Percentiles rank a stretch among this genome's conserved stretches.
phyloP scores from a whole-genome alignment of 2,329 filamentous ascomycete genomes.

The Pseudocercospora ulei region DNA sequence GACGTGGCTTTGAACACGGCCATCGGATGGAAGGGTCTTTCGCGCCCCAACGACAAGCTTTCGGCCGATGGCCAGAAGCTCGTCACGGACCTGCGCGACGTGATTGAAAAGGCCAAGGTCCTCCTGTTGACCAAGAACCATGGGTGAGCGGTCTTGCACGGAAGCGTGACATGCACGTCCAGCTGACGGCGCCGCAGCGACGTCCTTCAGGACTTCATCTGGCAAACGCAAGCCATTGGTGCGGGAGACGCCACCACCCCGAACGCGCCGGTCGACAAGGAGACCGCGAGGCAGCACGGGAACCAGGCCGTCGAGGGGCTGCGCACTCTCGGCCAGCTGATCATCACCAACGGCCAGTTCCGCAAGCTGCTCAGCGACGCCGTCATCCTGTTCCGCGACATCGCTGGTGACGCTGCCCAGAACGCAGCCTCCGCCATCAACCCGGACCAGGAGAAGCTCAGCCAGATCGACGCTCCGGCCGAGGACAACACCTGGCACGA shows the following conservation, averaged over 20 bases:
- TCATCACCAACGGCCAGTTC: slow-evolving; percentile 95
- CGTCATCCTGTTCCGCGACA: slow-evolving; percentile 70
- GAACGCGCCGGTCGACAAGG: slow-evolving; percentile 61
- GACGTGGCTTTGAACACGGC: slow-evolving; percentile 89
- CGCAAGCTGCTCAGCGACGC: slow-evolving; percentile 83
- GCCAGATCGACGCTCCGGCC: slow-evolving; percentile 71
- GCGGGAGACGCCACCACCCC: slow-evolving; percentile 53
- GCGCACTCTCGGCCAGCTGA: slow-evolving; percentile 73
- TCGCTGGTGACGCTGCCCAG: slow-evolving; percentile 77
- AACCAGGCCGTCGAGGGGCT: slow-evolving; percentile 75
- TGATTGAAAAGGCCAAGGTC: slow-evolving; percentile 74
- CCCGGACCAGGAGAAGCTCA: slow-evolving; percentile 65
- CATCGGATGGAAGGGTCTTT: slow-evolving; percentile 59
- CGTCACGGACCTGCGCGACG: slow-evolving; percentile 64
- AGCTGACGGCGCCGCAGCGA: slow-evolving; percentile 41
- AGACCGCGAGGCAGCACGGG: slow-evolving; percentile 69
- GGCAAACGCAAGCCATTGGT: slow-evolving; percentile 72
- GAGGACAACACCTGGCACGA: slow-evolving; percentile 88
- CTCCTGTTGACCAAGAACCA: slow-evolving; percentile 89
- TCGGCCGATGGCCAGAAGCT: slow-evolving; percentile 74
- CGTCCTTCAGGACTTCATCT: slow-evolving; percentile 91
- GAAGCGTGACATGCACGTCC: too few species aligned
- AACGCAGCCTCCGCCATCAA: slow-evolving; percentile 67
- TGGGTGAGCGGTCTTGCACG: slow-evolving; percentile 41
- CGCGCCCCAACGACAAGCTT: slow-evolving; percentile 62